Base-by-base conservation (phyloP, 257 asterid genomes). In the Solanum medicagineum region DNA sequence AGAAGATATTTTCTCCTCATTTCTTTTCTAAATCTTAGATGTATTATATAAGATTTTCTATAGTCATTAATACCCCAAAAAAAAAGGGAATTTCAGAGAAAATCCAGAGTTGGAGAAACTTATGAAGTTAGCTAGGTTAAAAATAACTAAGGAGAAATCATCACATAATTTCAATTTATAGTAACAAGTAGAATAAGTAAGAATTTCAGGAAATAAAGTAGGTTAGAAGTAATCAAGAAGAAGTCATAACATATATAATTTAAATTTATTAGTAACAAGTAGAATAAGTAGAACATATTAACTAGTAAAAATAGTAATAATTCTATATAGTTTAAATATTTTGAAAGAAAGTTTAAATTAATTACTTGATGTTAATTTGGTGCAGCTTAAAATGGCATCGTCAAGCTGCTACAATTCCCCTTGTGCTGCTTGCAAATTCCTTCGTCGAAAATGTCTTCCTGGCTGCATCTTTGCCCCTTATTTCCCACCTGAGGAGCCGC, bases 341-440 rank as follows among this genome's bases (percentile, higher is more conserved):
- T 45, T 14, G 3, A 24, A 47, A 49, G 81, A 49, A 22, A 19
- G 15, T 1, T 77, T 1, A 40, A 70, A 17, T 9, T 70, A 42
- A 70, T 70, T 77, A 26, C 83, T 77, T 53, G 83, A 49, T 49
- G 2, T 74, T 74, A 22, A 47, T 15, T 77, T 51, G 22, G 7
- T 77, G 83, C 83, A 77, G 81, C 62, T 47, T 75, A 68, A 49
- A 14, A 91, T 91, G 93, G 91, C 93, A 8, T 89, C 93, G 86
- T 87, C 91, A 53, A 88, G 88, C 86, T 86, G 90, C 20, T 89
- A 87, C 91, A 91, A 87, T 63, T 84, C 90, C 19, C 93, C 92
- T 10, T 91, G 93, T 82, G 93, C 93, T 40, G 92, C 92, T 81
- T 91, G 93, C 91, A 91, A 91, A 69, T 91, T 91, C 90, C 84